Conservation (phyloP, 2,329 filamentous ascomycete genomes). For the Penicillium sp. region DNA sequence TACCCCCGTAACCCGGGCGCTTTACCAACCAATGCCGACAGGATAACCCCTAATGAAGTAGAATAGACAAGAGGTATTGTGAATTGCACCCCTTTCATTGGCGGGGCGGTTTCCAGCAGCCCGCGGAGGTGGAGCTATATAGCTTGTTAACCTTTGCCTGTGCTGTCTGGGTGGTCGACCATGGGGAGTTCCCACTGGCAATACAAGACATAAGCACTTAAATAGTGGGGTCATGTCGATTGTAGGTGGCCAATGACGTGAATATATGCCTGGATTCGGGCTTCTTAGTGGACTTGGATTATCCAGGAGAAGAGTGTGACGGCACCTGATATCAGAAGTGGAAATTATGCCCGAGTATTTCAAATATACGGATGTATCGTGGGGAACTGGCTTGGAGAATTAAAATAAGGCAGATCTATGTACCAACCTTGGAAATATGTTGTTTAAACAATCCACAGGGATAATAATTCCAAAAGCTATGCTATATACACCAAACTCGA, state of each 20-base stretch:
- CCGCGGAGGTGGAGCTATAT: not conserved
- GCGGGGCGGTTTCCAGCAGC: not conserved
- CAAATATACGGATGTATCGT: not conserved
- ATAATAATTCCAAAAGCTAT: not conserved
- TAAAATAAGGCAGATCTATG: not conserved
- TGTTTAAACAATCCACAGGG: not conserved
- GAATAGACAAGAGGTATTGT: not conserved
- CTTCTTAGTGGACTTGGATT: not conserved
- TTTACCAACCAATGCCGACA: not conserved
- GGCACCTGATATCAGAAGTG: slow-evolving; percentile 1
- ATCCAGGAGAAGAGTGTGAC: not conserved
- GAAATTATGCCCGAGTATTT: not conserved
- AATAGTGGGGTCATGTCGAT: not conserved
- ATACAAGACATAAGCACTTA: not conserved
- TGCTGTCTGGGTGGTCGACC: not conserved
- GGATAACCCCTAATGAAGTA: not conserved
- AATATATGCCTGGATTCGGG: not conserved
- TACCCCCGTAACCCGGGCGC: not conserved
- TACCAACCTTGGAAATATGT: not conserved
- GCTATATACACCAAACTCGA: not conserved
- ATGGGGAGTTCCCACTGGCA: not conserved
- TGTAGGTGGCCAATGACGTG: not conserved
- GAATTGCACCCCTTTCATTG: slow-evolving; percentile 4
- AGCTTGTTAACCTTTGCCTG: not conserved
- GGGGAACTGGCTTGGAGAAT: not conserved